Base-by-base conservation (phyloP, 2,329 filamentous ascomycete species). In the Exophiala bonariae region DNA sequence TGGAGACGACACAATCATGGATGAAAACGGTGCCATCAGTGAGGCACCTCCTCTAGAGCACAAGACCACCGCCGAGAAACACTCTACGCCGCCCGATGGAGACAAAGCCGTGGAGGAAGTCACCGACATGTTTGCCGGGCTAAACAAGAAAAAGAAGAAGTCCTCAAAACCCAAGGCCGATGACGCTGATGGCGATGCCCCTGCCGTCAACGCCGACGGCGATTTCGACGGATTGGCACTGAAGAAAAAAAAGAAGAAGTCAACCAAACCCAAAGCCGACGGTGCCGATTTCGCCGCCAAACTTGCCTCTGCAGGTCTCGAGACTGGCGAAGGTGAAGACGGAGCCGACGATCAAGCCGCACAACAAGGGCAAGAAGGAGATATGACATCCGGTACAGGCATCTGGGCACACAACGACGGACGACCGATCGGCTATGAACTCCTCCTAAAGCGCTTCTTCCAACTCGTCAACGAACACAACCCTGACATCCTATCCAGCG, bases 381-480 rank as follows among this genome's bases (percentile, higher is more conserved):
- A 96, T 63, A 86, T 90, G 77, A 83, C 91, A 60, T 80, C 84
- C 66, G 91, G 91, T 59, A 96, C 89, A 34, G 91, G 91, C 54
- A 87, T 96, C 73, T 96, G 89, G 89, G 74, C 79, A 58, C 90
- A 96, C 76, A 83, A 91, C 64, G 82, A 86, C 68, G 83, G 81
- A 48, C 82, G 83, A 66, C 70, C 83, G 56, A 89, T 97, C 71
- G 83, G 80, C 65, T 99, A 96, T 80, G 81, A 83, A 63, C 80
- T 90, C 55, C 83, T 99, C 41, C 84, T 97, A 58, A 81, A 79
- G 64, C 89, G 93, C 60, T 99, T 99, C 81, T 99, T 96, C 82
- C 86, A 82, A 66, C 86, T 95, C 59, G 83, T 99, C 56, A 85
- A 93, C 71, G 88, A 92, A 73, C 91, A 95, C 79, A 95, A 99